phyloP scores from a whole-genome alignment of 2,329 filamentous ascomycete genomes.

The Endocalyx cinctus region DNA sequence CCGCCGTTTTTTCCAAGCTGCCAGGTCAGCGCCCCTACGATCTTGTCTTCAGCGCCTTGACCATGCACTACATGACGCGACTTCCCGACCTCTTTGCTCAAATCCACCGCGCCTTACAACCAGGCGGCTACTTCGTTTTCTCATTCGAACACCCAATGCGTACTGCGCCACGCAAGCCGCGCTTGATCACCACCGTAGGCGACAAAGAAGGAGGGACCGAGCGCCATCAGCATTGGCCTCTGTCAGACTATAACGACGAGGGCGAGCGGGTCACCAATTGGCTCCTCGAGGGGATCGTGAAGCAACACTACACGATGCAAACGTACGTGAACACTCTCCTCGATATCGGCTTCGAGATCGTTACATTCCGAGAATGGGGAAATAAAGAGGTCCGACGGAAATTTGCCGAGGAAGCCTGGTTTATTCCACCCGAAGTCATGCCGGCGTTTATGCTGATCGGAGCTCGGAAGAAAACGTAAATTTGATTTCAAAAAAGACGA shows the following conservation, averaged over 20 bases:
- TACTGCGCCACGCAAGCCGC: background rate
- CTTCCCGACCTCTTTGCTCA: background rate
- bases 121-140: slow-evolving; percentile 1
- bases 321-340: slow-evolving; percentile 1
- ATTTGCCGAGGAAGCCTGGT: background rate
- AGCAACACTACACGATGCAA: slow-evolving; percentile 1
- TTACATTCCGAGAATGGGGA: background rate
- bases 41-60: slow-evolving; percentile 2
- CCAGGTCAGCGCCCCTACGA: background rate
- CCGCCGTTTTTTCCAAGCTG: background rate
- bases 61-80: slow-evolving; percentile 2
- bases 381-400: background rate
- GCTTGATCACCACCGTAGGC: background rate
- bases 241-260: slow-evolving; percentile 1
- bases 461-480: background rate
- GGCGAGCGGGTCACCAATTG: slow-evolving; percentile 1
- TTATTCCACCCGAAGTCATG: slow-evolving; percentile 1
- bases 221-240: too few species aligned
- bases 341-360: slow-evolving; percentile 1
- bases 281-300: slow-evolving; percentile 2
- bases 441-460: slow-evolving; percentile 1
- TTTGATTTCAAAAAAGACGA: background rate
- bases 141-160: slow-evolving; percentile 2
- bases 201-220: too few species aligned
- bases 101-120: background rate